A percentile compares a stretch with the other conserved stretches of the same genome.
Evolutionary conservation across 1,139 yeast species (phyloP).

Genomic region (Suhomyces chickasaworum): DNA sequence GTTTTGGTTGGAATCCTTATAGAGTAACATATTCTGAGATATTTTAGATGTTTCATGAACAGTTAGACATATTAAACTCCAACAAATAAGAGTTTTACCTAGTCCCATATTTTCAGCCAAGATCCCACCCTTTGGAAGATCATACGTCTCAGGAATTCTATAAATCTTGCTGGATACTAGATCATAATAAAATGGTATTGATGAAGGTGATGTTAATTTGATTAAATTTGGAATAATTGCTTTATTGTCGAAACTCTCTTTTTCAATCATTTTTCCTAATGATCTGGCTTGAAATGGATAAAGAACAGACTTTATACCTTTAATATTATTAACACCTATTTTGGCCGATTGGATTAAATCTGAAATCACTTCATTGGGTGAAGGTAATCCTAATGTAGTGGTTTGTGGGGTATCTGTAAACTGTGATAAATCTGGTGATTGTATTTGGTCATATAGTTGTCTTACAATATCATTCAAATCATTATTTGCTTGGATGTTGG

Average conservation of each 20-base stretch:
- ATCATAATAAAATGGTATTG: constrained; percentile 36
- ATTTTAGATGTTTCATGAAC: constrained; percentile 51
- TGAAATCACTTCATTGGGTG: constrained; percentile 1
- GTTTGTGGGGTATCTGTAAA: constrained; percentile 6
- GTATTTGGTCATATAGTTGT: constrained; percentile 39
- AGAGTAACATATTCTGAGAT: constrained; percentile 38
- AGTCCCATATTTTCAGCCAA: constrained; percentile 79
- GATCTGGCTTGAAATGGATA: constrained; percentile 63
- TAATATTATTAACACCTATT: constrained; percentile 22
- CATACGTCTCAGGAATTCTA: constrained; percentile 40
- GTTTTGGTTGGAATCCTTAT: constrained; percentile 7
- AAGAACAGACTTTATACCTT: constrained; percentile 53
- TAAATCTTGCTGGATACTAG: constrained; percentile 28
- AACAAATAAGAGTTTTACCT: constrained; percentile 69
- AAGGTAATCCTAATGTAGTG: neutral
- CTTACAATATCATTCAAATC: constrained; percentile 27
- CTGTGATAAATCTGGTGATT: constrained; percentile 38
- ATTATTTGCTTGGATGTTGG: neutral
- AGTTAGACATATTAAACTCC: constrained; percentile 60
- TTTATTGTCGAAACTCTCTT: constrained; percentile 42
- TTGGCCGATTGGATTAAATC: neutral
- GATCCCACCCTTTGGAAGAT: constrained; percentile 64
- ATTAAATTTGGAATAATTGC: constrained; percentile 49
- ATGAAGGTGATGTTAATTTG: constrained; percentile 26
- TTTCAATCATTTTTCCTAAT: constrained; percentile 57